These are phyloP conservation scores for Entophlyctis luteolus DNA, from an alignment of 192 early-diverging fungal genomes.

Conservation along the genomic window DNA sequence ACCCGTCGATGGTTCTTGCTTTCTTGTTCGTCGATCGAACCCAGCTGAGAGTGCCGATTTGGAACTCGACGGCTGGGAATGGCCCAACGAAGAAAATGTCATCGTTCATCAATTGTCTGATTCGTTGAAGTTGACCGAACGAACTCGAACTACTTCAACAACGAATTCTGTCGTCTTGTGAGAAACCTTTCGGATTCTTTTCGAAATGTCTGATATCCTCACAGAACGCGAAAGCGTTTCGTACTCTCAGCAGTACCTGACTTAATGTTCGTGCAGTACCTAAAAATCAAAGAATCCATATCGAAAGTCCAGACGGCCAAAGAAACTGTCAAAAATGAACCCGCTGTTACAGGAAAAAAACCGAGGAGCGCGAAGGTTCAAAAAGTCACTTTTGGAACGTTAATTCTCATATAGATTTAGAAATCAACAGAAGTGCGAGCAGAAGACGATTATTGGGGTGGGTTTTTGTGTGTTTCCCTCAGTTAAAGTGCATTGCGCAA, in stretches of 20 bases:
- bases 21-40: not conserved
- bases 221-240: not conserved
- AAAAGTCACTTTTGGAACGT: not conserved
- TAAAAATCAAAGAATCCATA: not conserved
- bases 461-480: not conserved
- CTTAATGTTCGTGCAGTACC: not conserved
- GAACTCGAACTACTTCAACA: not conserved
- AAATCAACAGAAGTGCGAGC: not conserved
- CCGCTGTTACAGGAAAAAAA: not conserved
- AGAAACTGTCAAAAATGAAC: not conserved
- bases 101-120: constrained; percentile 1
- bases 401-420: too few species aligned
- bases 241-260: not conserved
- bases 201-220: too few species aligned
- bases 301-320: not conserved
- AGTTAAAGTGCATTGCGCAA: not conserved
- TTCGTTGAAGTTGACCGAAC: constrained; percentile 11
- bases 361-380: too few species aligned
- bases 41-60: not conserved
- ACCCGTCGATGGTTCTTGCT: not conserved
- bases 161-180: not conserved
- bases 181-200: not conserved
- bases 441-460: not conserved
- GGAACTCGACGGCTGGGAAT: not conserved
- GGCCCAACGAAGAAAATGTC: not conserved